A percentile compares a stretch with the other conserved stretches of the same genome.
These are phyloP conservation scores for Penicillium sp. DNA, from an alignment of 2,329 filamentous ascomycete genomes.

Conservation along the genomic window DNA sequence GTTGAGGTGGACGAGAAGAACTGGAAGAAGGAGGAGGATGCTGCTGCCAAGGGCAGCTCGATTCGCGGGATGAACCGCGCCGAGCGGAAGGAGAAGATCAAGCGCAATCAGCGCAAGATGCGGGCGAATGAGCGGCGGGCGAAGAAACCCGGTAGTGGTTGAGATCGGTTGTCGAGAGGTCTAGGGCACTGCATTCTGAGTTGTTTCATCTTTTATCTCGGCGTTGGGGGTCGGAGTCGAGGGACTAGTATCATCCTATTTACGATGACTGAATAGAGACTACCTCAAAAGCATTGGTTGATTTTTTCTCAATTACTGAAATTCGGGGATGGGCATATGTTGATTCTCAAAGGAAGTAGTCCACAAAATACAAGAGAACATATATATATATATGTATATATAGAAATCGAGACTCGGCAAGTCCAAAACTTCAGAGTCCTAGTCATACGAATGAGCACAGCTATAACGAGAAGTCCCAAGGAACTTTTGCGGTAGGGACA, in stretches of 20 bases:
- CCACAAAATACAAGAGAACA: no score
- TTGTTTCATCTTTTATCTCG: conserved; percentile 19
- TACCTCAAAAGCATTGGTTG: conserved; percentile 27
- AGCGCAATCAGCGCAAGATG: conserved; percentile 62
- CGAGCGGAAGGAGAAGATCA: conserved; percentile 67
- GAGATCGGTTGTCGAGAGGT: conserved; percentile 4
- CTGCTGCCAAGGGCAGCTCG: conserved; percentile 57
- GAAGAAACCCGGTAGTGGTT: conserved; percentile 31
- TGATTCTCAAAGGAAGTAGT: no score
- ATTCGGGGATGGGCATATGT: no score
- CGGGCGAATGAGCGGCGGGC: conserved; percentile 61
- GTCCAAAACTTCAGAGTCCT: no score
- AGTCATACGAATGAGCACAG: not conserved
- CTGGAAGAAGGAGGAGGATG: conserved; percentile 64
- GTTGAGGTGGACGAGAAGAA: conserved; percentile 83
- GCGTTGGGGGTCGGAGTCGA: conserved; percentile 29
- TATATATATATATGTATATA: no score
- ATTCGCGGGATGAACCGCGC: conserved; percentile 64
- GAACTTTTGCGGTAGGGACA: no score
- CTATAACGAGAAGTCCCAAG: no score
- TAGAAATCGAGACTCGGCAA: no score
- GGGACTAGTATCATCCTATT: conserved; percentile 16
- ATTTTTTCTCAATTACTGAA: conserved; percentile 4
- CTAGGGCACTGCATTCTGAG: not conserved
- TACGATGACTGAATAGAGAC: conserved; percentile 17